Conservation (phyloP, 164 flowering plant species). For the Santalum album region DNA sequence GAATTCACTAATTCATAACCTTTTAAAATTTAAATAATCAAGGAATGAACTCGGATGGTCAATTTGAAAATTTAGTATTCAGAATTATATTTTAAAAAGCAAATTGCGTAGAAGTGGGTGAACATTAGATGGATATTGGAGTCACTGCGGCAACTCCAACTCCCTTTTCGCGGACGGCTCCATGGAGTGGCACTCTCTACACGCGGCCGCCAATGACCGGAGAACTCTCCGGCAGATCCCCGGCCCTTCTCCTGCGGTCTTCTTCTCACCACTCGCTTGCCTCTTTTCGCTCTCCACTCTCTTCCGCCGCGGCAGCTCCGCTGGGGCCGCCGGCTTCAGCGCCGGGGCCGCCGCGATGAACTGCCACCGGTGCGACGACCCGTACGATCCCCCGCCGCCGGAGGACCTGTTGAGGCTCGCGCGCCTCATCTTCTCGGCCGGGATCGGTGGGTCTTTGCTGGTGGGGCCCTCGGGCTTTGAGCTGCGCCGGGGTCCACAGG, state of each 20-base stretch:
- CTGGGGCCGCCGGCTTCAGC: conserved; percentile 16
- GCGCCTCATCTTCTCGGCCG: too few species aligned
- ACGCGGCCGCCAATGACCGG: conserved; percentile 33
- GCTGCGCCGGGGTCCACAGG: not conserved
- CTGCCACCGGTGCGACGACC: conserved; percentile 49
- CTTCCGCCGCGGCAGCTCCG: conserved; percentile 6
- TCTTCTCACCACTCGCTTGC: conserved; percentile 9
- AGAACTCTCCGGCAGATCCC: conserved; percentile 36
- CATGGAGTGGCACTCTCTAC: conserved; percentile 64
- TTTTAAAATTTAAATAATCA: too few species aligned
- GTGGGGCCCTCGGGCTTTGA: too few species aligned
- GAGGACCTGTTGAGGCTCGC: too few species aligned
- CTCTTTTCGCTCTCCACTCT: conserved; percentile 5
- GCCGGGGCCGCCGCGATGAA: conserved; percentile 37
- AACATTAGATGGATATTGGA: too few species aligned
- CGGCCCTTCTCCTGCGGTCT: not conserved
- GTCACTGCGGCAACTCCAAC: not conserved
- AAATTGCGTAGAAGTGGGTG: too few species aligned
- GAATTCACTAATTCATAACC: too few species aligned
- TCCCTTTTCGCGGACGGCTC: conserved; percentile 27
- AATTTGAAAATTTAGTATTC: too few species aligned
- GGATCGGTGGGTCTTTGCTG: too few species aligned
- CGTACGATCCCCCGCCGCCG: conserved; percentile 17
- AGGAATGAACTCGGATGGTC: too few species aligned
- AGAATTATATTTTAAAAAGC: too few species aligned